These are phyloP conservation scores for Aschersonia sp. DNA, from an alignment of 2,329 filamentous ascomycete genomes.

Conservation along the genomic window DNA sequence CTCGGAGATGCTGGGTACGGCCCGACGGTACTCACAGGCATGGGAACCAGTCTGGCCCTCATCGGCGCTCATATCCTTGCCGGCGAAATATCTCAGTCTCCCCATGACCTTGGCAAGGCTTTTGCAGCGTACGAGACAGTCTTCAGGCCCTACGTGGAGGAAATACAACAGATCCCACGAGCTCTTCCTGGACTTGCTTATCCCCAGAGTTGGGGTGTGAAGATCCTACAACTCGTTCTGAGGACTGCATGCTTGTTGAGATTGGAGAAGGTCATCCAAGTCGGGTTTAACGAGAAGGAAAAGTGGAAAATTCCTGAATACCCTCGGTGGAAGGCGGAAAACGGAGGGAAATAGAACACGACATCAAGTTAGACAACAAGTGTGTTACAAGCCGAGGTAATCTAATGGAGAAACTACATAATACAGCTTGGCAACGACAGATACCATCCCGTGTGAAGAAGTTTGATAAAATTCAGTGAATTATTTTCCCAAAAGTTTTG, in stretches of 20 bases:
- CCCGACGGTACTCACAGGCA: constrained; percentile 29
- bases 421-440: too few species aligned
- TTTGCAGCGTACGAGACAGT: background rate
- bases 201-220: background rate
- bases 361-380: too few species aligned
- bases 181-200: background rate
- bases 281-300: background rate
- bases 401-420: too few species aligned
- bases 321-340: background rate
- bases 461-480: too few species aligned
- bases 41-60: constrained; percentile 31
- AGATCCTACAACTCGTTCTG: background rate
- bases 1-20: constrained; percentile 35
- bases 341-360: too few species aligned
- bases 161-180: background rate
- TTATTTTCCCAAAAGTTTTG: too few species aligned
- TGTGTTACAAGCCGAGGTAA: too few species aligned
- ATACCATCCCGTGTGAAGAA: too few species aligned
- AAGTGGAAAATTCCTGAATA: background rate
- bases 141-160: background rate
- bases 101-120: background rate
- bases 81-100: constrained; percentile 13
- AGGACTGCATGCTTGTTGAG: background rate
- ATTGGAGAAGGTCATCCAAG: background rate
- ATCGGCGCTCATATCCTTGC: constrained; percentile 35